Evolutionary conservation across 1,284 basidiomycete species (phyloP), one percentile per base, ranked within the genome.

Genomic region (Sanghuangporus baumii): DNA sequence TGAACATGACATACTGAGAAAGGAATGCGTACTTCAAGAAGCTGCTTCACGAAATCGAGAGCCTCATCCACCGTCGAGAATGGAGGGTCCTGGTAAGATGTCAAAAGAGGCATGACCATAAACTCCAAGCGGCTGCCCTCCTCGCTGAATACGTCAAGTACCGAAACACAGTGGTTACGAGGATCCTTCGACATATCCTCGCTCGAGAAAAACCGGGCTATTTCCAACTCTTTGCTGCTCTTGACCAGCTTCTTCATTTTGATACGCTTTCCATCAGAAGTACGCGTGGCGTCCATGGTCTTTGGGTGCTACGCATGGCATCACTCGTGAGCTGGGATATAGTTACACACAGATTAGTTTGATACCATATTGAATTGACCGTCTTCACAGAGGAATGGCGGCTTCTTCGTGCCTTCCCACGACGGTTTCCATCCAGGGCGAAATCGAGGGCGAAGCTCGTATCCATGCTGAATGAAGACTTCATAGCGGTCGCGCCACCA

Each of bases 341-440:
- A 51, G 9, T 14, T n/a, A 18, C 26, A 4, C 23, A 51, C 2
- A 6, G 12, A 12, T 14, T 14, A 51, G 12, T 23, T 55, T 68
- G 63, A 36, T 59, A 62, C 14, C 40, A 55, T 38, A 69, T 51
- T 23, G 61, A 43, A 57, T 71, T 73, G 43, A 73, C 60, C 51
- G 68, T 71, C 69, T 60, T 70, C 69, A 51, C 66, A 71, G 12
- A 41, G 20, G 4, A 36, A 20, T 31, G 60, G 62, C 3, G 3
- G 14, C 18, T 55, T 65, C 0, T 62, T 41, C 0, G 65, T 67
- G 1, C 63, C 65, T 6, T 46, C 16, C 72, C 71, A 73, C 0
- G 73, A 72, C 0, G 71, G 69, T 16, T 54, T 63, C 71, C 71
- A 73, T 18, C 61, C 70, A 4, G 67, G 66, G 12, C 57, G 59